A percentile compares a stretch with the other conserved stretches of the same genome.
Conservation (phyloP, 768 basidiomycete genomes). For the Candolleomyces eurysporus region DNA sequence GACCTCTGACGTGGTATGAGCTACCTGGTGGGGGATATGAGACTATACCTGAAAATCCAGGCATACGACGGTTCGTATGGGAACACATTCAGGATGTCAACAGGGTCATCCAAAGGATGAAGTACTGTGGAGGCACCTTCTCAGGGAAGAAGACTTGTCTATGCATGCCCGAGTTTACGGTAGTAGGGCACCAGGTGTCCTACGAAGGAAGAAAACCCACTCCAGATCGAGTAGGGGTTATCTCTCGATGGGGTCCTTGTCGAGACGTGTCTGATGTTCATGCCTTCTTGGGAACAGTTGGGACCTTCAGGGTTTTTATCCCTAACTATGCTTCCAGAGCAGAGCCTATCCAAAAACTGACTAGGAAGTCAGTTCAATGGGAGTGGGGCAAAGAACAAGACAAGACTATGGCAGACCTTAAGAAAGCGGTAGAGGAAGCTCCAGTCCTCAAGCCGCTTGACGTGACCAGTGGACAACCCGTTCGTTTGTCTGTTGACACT, state of each 20-base stretch:
- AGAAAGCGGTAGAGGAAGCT: conserved; percentile 16
- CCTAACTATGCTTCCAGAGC: no score
- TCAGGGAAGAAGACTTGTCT: no score
- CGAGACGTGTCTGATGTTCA: conserved; percentile 20
- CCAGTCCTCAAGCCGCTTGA: conserved; percentile 29
- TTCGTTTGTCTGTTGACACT: conserved; percentile 38
- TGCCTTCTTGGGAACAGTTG: conserved; percentile 29
- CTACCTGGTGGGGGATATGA: no score
- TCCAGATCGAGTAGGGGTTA: conserved; percentile 16
- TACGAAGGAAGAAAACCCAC: conserved; percentile 27
- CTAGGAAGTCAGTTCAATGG: no score
- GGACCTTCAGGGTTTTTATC: conserved; percentile 26
- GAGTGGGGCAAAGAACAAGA: conserved; percentile 26
- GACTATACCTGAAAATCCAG: no score
- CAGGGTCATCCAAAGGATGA: no score
- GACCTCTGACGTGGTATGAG: no score
- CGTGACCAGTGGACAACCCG: conserved; percentile 21
- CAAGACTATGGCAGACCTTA: conserved; percentile 19
- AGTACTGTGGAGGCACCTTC: no score
- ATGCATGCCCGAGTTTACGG: no score
- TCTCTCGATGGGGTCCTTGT: conserved; percentile 24
- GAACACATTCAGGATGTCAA: no score
- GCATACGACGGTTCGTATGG: no score
- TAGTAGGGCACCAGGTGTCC: conserved; percentile 38
- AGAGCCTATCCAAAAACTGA: no score